Evolutionary conservation across 2,329 filamentous ascomycete genomes (phyloP).

Genomic region (Lecanosticta acicola): DNA sequence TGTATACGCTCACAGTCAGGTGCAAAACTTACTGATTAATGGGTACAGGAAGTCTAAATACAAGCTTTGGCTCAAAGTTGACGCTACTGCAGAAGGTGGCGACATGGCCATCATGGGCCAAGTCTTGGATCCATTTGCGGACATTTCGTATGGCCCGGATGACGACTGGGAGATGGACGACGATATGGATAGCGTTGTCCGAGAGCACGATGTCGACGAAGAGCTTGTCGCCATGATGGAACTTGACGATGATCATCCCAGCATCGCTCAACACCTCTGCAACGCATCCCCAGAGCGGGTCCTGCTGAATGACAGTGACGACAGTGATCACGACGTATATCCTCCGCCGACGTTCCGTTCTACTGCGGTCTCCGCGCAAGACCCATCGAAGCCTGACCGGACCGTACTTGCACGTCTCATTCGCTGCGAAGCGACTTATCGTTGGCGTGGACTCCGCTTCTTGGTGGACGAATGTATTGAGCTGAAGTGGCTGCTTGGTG

Average conservation of each 20-base stretch:
- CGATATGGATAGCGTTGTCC: background rate
- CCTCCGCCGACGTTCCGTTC: background rate
- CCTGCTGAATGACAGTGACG: background rate
- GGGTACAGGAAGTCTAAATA: background rate
- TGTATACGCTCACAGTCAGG: background rate
- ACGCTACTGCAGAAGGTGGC: background rate
- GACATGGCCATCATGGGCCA: background rate
- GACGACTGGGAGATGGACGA: background rate
- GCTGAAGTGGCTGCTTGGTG: background rate
- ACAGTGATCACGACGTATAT: background rate
- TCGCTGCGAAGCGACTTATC: background rate
- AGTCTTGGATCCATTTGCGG: background rate
- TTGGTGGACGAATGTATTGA: background rate
- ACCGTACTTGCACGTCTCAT: background rate
- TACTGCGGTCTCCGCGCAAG: background rate
- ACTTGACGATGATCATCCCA: background rate
- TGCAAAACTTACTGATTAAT: background rate
- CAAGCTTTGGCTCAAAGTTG: background rate
- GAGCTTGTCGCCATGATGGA: background rate
- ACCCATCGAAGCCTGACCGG: background rate
- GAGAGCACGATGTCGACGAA: background rate
- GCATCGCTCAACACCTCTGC: background rate
- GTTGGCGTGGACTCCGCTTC: background rate
- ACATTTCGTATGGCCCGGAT: background rate
- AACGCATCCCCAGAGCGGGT: background rate